Evolutionary conservation across 805 yeast genomes (phyloP).

Genomic region (Cyberlindnera suaveolens): DNA sequence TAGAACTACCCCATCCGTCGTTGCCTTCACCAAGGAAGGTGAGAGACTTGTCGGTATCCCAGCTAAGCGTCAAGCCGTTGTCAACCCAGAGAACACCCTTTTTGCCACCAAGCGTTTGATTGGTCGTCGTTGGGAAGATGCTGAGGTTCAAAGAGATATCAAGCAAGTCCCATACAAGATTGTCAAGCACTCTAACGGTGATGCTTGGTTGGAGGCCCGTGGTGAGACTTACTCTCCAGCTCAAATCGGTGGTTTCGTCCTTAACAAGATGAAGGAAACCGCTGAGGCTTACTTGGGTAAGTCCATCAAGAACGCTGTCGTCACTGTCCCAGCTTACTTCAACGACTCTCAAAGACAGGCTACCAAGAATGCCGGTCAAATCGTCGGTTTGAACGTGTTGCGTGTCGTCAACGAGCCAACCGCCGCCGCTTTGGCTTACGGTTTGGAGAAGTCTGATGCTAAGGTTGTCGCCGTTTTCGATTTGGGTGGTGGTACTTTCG

Average conservation of each 20-base stretch:
- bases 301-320: slow-evolving; percentile 62
- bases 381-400: slow-evolving; percentile 70
- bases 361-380: slow-evolving; percentile 67
- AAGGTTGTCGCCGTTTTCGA: slow-evolving; percentile 76
- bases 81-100: slow-evolving; percentile 74
- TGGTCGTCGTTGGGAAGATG: slow-evolving; percentile 66
- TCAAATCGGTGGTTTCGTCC: slow-evolving; percentile 63
- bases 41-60: slow-evolving; percentile 57
- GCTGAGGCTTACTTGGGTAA: slow-evolving; percentile 54
- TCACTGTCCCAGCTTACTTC: slow-evolving; percentile 81
- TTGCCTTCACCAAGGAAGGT: slow-evolving; percentile 54
- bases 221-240: slow-evolving; percentile 55
- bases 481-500: slow-evolving; percentile 84
- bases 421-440: slow-evolving; percentile 81
- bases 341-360: slow-evolving; percentile 80
- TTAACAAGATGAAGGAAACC: slow-evolving; percentile 57
- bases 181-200: slow-evolving; percentile 54
- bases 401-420: slow-evolving; percentile 81
- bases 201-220: slow-evolving; percentile 54
- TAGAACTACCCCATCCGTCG: slow-evolving; percentile 52
- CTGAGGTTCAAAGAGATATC: slow-evolving; percentile 67
- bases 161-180: slow-evolving; percentile 60
- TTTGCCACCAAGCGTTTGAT: slow-evolving; percentile 80
- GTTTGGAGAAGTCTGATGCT: slow-evolving; percentile 64
- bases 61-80: slow-evolving; percentile 74